phyloP scores from a whole-genome alignment of 371 early-diverging fungal species.

The Syncephalastrum racemosum region DNA sequence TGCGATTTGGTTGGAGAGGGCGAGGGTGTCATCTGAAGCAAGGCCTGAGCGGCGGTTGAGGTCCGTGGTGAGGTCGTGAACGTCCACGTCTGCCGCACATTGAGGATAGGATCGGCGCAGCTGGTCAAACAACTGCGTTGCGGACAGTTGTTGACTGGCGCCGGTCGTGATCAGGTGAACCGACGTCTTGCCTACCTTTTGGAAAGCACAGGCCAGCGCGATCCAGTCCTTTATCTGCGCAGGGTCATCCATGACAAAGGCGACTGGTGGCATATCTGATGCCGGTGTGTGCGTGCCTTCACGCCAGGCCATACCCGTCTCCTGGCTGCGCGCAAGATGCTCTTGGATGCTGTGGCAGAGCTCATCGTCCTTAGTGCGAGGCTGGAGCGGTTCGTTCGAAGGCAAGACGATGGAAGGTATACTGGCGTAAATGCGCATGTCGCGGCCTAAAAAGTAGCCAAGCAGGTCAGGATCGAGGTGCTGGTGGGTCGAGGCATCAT shows the following conservation, averaged over 20 bases:
- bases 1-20: constrained; percentile 8
- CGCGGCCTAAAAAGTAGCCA: constrained; percentile 25
- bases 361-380: neutral
- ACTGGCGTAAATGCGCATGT: constrained; percentile 25
- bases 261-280: constrained; percentile 8
- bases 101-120: constrained; percentile 7
- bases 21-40: constrained; percentile 8
- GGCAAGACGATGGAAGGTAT: constrained; percentile 38
- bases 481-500: neutral
- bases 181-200: constrained; percentile 7
- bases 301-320: constrained; percentile 8
- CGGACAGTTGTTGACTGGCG: constrained; percentile 6
- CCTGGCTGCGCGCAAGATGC: neutral
- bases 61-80: constrained; percentile 23
- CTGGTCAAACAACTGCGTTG: neutral
- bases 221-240: constrained; percentile 13
- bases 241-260: constrained; percentile 22
- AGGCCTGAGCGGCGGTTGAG: neutral
- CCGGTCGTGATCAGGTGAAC: constrained; percentile 29
- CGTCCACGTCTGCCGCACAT: constrained; percentile 7
- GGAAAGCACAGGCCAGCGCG: constrained; percentile 32
- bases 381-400: constrained; percentile 22
- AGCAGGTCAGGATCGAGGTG: constrained; percentile 7
- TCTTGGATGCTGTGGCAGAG: constrained; percentile 5
- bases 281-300: constrained; percentile 4